Evolutionary conservation across 768 basidiomycete genomes (phyloP).

Genomic region (Auricularia heimuer): DNA sequence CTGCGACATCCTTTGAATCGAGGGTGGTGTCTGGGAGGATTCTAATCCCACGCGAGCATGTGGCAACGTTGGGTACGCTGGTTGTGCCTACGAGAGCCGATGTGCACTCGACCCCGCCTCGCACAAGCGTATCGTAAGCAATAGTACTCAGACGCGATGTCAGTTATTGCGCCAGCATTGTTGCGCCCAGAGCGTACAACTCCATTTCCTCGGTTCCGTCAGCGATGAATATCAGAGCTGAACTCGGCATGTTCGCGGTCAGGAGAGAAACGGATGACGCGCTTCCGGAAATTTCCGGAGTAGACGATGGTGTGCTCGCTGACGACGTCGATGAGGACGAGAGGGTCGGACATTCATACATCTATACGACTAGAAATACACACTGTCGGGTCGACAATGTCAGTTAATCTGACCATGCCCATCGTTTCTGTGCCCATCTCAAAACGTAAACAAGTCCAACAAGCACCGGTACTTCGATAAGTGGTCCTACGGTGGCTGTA

Average conservation of each 20-base stretch:
- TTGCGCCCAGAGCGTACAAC: slow-evolving; percentile 40
- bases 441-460: slow-evolving; percentile 12
- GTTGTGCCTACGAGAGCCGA: slow-evolving; percentile 48
- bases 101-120: slow-evolving; percentile 55
- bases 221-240: slow-evolving; percentile 64
- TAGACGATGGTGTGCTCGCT: no score
- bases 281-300: no score
- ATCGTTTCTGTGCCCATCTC: neutral
- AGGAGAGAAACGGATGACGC: neutral
- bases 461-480: slow-evolving; percentile 56
- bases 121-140: slow-evolving; percentile 72
- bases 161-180: neutral
- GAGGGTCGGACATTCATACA: neutral
- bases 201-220: slow-evolving; percentile 87
- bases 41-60: slow-evolving; percentile 62
- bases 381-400: no score
- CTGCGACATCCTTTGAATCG: neutral
- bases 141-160: slow-evolving; percentile 44
- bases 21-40: slow-evolving; percentile 49
- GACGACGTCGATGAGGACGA: no score
- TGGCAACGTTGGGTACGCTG: slow-evolving; percentile 29
- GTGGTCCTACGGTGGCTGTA: slow-evolving; percentile 58
- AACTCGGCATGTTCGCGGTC: slow-evolving; percentile 18
- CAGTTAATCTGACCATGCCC: neutral
- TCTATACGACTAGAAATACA: neutral